Percentiles rank a stretch among this genome's conserved stretches.
Conservation (phyloP, 345 rosid species). For the Salix purpurea region DNA sequence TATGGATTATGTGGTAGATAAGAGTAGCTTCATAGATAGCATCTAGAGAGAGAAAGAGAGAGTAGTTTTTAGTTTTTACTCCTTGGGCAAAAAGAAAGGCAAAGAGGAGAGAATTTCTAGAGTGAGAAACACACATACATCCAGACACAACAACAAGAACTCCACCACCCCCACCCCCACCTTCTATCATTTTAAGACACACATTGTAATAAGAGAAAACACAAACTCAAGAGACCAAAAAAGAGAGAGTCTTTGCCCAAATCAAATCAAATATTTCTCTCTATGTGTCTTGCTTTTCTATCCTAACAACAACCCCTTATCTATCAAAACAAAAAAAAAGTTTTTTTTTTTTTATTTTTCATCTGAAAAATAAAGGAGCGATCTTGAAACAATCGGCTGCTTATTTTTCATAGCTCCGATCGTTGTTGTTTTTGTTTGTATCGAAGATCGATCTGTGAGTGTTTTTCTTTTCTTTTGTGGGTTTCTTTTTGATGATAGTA, state of each 20-base stretch:
- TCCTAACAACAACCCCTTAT: background rate
- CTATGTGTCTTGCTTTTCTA: background rate
- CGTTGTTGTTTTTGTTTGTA: conserved; percentile 22
- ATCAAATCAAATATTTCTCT: background rate
- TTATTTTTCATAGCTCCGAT: conserved; percentile 25
- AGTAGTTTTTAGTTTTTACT: background rate
- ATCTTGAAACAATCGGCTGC: conserved; percentile 8
- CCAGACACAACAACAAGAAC: background rate
- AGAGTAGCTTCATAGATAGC: background rate
- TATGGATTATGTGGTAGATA: background rate
- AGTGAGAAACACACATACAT: conserved; percentile 3
- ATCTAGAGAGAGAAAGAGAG: background rate
- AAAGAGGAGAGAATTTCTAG: background rate
- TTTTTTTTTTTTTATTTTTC: background rate
- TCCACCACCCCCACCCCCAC: conserved; percentile 3
- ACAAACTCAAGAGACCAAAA: background rate
- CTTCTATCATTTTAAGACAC: background rate
- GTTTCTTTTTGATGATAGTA: conserved; percentile 3
- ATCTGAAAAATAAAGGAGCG: conserved; percentile 1
- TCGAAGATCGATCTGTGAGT: conserved; percentile 56
- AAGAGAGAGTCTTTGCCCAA: background rate
- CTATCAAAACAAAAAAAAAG: background rate
- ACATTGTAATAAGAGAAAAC: background rate
- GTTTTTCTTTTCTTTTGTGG: conserved; percentile 8
- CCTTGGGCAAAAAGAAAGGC: background rate